Evolutionary conservation across 1,284 basidiomycete species (phyloP), one percentile per base, ranked within the genome.

Genomic region (Irpex sp.): DNA sequence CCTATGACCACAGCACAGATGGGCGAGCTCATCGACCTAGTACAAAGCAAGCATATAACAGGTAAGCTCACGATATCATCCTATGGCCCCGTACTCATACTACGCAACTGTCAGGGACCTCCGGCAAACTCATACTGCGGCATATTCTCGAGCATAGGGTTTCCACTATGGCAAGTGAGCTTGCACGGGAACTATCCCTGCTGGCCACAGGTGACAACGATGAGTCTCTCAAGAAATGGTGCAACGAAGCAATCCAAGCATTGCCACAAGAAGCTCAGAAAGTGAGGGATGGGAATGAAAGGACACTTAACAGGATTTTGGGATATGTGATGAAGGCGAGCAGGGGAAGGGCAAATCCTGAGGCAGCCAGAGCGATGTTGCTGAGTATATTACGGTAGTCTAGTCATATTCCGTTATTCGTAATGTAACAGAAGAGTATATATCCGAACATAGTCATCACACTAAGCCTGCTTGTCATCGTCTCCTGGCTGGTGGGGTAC

Each of bases 251-350:
- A 0, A 87, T 97, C 17, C 73, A 75, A 5, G 84, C 81, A 5
- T 77, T 94, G 57, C 92, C 94, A 0, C 78, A 82, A 55, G 93
- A 96, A 71, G 88, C 85, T 0, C 82, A 82, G 5, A 88, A 87
- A 19, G 84, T 93, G 19, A 82, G 84, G 15, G 79, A 81, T 47
- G 96, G 97, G 0, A 91, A 93, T 64, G 76, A 79, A 36, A 94
- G 92, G 66, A 95, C 96, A 1, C 72, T 98, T 49, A 94, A 94
- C 79, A 89, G 92, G 65, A 82, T 99, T 38, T 84, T 98, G 5
- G 97, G 97, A 0, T 83, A 86, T 72, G 92, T 97, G 21, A 98
- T 98, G 94, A 92, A 89, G 75, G 75, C 85, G 60, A 92, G 89
- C 64, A 81, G 85, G 64, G 96, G 96, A 3, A 82, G 87, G 38